Evolutionary conservation across 2,329 filamentous ascomycete species (phyloP).

Genomic region (Clonostachys solani): DNA sequence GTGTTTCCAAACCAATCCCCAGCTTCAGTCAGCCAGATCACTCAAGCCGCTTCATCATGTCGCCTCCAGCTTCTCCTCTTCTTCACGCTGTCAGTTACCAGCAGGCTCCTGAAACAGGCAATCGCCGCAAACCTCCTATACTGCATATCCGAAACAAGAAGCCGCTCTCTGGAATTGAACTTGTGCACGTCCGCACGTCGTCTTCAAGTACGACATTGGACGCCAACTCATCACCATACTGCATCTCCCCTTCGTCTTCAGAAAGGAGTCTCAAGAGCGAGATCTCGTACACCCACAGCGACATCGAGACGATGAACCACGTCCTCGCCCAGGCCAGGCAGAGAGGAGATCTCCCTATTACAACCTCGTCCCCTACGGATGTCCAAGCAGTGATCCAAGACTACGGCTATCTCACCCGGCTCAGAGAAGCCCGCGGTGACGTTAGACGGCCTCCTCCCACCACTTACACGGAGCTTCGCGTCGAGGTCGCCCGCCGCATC

Average conservation of each 20-base stretch:
- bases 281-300: slow-evolving; percentile 4
- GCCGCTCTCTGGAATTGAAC: too few species aligned
- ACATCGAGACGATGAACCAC: slow-evolving; percentile 21
- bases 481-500: slow-evolving; percentile 26
- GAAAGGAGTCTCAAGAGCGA: not conserved
- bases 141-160: too few species aligned
- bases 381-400: slow-evolving; percentile 20
- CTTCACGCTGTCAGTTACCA: too few species aligned
- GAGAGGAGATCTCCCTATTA: slow-evolving; percentile 22
- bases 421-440: slow-evolving; percentile 17
- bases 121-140: too few species aligned
- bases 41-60: too few species aligned
- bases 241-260: not conserved
- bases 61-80: too few species aligned
- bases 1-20: too few species aligned
- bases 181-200: too few species aligned
- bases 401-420: slow-evolving; percentile 17
- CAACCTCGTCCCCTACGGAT: slow-evolving; percentile 16
- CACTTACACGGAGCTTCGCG: slow-evolving; percentile 14
- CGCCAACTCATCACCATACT: too few species aligned
- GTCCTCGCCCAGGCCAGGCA: slow-evolving; percentile 21
- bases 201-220: too few species aligned
- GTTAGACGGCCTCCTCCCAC: slow-evolving; percentile 5
- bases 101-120: too few species aligned
- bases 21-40: too few species aligned